Base-by-base conservation (phyloP, 164 flowering plant species). In the Macadamia integrifolia region DNA sequence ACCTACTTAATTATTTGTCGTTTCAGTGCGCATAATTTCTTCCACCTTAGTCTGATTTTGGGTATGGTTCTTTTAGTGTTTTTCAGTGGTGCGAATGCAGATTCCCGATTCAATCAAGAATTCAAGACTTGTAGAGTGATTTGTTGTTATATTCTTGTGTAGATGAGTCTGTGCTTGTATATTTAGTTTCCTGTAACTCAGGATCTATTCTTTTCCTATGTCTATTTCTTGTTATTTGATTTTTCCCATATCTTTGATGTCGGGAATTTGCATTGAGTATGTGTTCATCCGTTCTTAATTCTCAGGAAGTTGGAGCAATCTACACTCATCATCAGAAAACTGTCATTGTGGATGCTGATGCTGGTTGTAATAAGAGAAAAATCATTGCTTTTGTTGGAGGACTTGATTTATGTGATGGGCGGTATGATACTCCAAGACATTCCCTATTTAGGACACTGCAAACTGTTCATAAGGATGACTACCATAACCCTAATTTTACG, bases 381-480 rank as follows among this genome's bases (percentile, higher is more conserved):
- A 72, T 79, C 46, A 66, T 77, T 35, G 69, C 82, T 43, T 79
- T 79, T 69, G 76, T 79, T 71, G 82, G 82, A 74, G 80, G 82
- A 18, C 82, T 79, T 63, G 82, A 79, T 65, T 65, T 79, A 44
- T 79, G 82, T 60, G 62, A 44, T 44, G 80, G 82, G 65, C 69
- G 82, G 50, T 79, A 79, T 65, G 82, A 79, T 65, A 74, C 80
- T 46, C 82, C 71, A 64, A 43, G 60, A 7, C 97, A 91, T 79
- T 75, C 84, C 46, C 11, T 89, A 60, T 87, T 91, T 65, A 78
- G 80, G 76, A 81, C 97, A 43, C 77, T 88, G 15, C 73, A 86
- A 43, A 88, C 95, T 44, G 58, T 75, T 62, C 97, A 91, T 72
- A 80, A 77, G 61, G 91, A 89, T 53, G 57, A 53, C 57, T 53